Base-by-base conservation (phyloP, 2,329 filamentous ascomycete genomes). In the Pseudogymnoascus destructans region DNA sequence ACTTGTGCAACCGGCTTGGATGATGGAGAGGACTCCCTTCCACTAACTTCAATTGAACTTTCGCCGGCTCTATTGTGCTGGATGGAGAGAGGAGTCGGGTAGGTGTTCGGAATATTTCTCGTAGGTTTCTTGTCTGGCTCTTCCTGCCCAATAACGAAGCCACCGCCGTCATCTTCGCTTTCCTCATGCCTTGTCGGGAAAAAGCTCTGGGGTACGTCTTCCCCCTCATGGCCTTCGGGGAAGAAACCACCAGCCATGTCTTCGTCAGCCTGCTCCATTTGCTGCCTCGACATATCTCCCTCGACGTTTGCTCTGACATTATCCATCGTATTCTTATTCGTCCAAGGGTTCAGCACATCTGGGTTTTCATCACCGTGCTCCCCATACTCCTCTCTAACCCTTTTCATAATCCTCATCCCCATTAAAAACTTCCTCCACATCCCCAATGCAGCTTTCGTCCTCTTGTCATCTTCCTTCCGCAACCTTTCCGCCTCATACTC, bases 341-440 rank as follows among this genome's bases (percentile, higher is more conserved):
- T 73, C 61, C 74, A 76, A 3, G 80, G 79, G 40, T 79, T 81
- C 61, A 81, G 75, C 1, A 79, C 75, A 13, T 81, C 78, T 3
- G 76, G 72, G 23, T 72, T 72, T 8, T 78, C 76, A 42, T 75
- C 73, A 13, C 23, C 73, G 35, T 72, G 70, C 55, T 83, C 78
- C 1, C 86, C 87, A 68, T 95, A 95, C 61, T 95, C 87, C 58
- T 83, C 78, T 38, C 77, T 77, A 38, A 95, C 85, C 55, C 89
- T 79, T 69, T 93, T 79, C 17, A 89, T 78, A 59, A 97, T 93
- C 2, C 89, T 79, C 71, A 96, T 69, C 0, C 91, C 91, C 76
- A 91, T 87, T 11, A 95, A 71, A 64, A 96, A 89, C 70, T 87
- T 95, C 59, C 87, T 81, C 93, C 93, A 98, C 63, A 83, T 80